Conservation (phyloP, 2,329 filamentous ascomycete genomes). For the Aspergillus neotritici region DNA sequence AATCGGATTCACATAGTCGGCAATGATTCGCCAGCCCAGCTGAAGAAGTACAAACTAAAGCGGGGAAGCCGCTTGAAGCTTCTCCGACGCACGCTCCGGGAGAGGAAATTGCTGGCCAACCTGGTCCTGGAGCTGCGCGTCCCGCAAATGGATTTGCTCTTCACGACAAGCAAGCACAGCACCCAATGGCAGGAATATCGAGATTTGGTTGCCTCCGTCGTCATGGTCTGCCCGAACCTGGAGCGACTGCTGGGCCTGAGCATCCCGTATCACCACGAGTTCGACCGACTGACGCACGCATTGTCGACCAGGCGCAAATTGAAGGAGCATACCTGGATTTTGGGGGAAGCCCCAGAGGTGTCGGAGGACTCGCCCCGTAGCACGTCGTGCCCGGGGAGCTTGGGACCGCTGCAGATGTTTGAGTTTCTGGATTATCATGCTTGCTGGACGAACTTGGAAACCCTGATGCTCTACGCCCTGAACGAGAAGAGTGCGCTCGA, state of each 20-base stretch:
- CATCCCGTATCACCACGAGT: conserved; percentile 49
- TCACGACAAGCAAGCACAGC: conserved; percentile 37
- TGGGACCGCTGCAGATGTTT: conserved; percentile 47
- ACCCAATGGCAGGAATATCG: conserved; percentile 45
- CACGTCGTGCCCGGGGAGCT: conserved; percentile 35
- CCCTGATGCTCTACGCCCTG: conserved; percentile 48
- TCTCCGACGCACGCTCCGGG: conserved; percentile 50
- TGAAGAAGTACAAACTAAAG: conserved; percentile 47
- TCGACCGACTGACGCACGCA: conserved; percentile 51
- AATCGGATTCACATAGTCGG: conserved; percentile 45
- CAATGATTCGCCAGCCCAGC: conserved; percentile 41
- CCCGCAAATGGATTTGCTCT: conserved; percentile 42
- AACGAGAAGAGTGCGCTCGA: conserved; percentile 44
- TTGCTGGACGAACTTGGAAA: conserved; percentile 48
- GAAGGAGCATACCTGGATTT: conserved; percentile 53
- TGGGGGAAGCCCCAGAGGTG: conserved; percentile 42
- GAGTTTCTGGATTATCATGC: conserved; percentile 51
- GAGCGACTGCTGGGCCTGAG: conserved; percentile 51
- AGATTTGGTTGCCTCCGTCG: conserved; percentile 50
- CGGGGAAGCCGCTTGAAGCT: conserved; percentile 49
- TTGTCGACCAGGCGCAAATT: conserved; percentile 50
- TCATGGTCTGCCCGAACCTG: conserved; percentile 55
- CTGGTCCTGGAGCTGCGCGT: conserved; percentile 51
- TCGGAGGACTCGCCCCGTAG: conserved; percentile 34
- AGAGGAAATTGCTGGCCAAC: conserved; percentile 46